A percentile compares a stretch with the other conserved stretches of the same genome.
phyloP scores from a whole-genome alignment of 305 asterid species.

The Fraxinus paxiana region DNA sequence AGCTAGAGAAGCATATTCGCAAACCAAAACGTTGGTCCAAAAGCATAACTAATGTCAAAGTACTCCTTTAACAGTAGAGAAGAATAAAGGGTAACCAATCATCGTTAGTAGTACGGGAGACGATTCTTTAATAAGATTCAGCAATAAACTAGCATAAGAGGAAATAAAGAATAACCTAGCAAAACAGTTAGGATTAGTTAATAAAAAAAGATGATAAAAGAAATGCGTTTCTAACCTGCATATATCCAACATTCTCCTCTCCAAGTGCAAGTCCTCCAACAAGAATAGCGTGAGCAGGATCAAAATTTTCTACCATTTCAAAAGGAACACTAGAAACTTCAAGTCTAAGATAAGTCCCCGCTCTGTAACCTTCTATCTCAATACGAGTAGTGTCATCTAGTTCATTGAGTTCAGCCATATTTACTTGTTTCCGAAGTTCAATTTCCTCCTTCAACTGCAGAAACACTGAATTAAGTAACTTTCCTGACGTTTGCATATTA shows the following conservation, averaged over 20 bases:
- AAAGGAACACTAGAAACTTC: constrained; percentile 82
- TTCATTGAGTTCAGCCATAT: constrained; percentile 79
- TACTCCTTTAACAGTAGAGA: background rate
- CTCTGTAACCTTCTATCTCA: constrained; percentile 83
- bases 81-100: constrained; percentile 1
- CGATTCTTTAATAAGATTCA: background rate
- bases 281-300: constrained; percentile 84
- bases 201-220: background rate
- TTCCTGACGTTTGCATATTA: constrained; percentile 3
- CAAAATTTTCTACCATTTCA: constrained; percentile 93
- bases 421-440: constrained; percentile 74
- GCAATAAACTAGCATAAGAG: background rate
- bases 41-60: background rate
- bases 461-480: constrained; percentile 16
- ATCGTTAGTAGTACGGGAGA: background rate
- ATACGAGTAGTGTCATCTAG: constrained; percentile 80
- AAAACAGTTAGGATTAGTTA: background rate
- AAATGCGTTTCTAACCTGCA: constrained; percentile 65
- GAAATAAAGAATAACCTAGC: background rate
- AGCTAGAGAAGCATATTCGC: background rate
- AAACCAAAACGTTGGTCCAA: background rate
- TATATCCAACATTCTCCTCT: constrained; percentile 89
- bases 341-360: constrained; percentile 83
- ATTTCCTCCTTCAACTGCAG: constrained; percentile 80
- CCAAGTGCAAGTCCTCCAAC: constrained; percentile 91